Evolutionary conservation across 352 stramenopile species (phyloP).

Genomic region (Phytophthora rubi): DNA sequence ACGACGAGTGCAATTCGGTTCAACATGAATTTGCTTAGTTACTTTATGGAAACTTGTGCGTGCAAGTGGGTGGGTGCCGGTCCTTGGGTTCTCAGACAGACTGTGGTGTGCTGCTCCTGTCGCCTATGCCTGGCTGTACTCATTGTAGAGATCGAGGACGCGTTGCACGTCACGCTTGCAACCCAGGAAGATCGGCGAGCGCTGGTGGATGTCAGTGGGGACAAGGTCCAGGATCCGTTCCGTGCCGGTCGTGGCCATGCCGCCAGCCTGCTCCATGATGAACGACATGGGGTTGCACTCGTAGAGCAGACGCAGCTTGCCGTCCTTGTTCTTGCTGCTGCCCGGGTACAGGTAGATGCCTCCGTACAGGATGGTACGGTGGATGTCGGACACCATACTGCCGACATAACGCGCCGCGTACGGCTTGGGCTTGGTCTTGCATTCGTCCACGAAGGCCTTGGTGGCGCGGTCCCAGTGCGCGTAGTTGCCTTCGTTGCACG

Average conservation of each 20-base stretch:
- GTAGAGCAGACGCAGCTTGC: constrained; percentile 98
- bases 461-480: constrained; percentile 95
- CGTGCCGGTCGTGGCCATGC: constrained; percentile 94
- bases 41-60: constrained; percentile 33
- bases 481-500: constrained; percentile 99
- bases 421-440: constrained; percentile 78
- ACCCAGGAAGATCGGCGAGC: constrained; percentile 98
- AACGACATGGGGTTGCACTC: constrained; percentile 99
- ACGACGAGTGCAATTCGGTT: constrained; percentile 5
- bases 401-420: constrained; percentile 96
- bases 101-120: background rate
- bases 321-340: constrained; percentile 92
- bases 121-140: constrained; percentile 53
- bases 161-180: constrained; percentile 88
- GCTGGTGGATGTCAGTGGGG: constrained; percentile 96
- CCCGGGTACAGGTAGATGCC: constrained; percentile 99
- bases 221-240: constrained; percentile 94
- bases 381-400: constrained; percentile 99
- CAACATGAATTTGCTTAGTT: constrained; percentile 35
- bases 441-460: constrained; percentile 86
- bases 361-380: constrained; percentile 98
- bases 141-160: constrained; percentile 76
- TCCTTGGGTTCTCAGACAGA: background rate
- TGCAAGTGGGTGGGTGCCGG: background rate
- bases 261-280: constrained; percentile 98